Percentiles rank a stretch among this genome's conserved stretches.
Conservation (phyloP, 2,329 filamentous ascomycete genomes). For the Falciphora oryzae region DNA sequence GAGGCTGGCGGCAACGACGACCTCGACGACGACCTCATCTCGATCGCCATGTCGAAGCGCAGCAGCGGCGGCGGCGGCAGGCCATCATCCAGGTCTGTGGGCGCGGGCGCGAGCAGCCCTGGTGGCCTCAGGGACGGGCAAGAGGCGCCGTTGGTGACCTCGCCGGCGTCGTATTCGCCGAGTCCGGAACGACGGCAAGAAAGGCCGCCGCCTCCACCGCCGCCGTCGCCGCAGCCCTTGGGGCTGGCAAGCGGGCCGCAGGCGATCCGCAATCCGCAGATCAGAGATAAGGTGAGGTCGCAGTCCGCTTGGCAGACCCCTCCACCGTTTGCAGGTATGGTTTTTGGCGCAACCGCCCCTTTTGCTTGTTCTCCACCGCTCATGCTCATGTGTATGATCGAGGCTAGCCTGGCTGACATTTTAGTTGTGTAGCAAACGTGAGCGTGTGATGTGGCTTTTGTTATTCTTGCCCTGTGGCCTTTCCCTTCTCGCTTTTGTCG, state of each 20-base stretch:
- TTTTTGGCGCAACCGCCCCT: not conserved
- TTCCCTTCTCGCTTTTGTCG: not conserved
- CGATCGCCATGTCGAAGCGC: slow-evolving; percentile 22
- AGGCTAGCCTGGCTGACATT: not conserved
- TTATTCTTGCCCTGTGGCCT: not conserved
- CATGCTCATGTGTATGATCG: too few species aligned
- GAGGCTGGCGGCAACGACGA: not conserved
- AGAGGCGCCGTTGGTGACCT: not conserved
- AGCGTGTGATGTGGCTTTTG: not conserved
- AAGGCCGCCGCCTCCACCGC: slow-evolving; percentile 3
- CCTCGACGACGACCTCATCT: slow-evolving; percentile 18
- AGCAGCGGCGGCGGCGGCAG: slow-evolving; percentile 23
- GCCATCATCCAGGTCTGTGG: too few species aligned
- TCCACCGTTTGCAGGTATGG: slow-evolving; percentile 26
- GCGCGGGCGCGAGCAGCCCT: too few species aligned
- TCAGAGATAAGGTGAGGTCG: slow-evolving; percentile 28
- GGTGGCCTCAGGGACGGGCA: not conserved
- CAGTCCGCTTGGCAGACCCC: slow-evolving; percentile 30
- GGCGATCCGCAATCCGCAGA: slow-evolving; percentile 23
- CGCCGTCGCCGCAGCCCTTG: not conserved
- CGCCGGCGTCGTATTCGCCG: not conserved
- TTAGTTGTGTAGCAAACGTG: not conserved
- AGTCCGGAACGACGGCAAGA: not conserved
- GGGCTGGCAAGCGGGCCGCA: slow-evolving; percentile 21
- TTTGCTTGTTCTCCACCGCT: too few species aligned